Percentiles rank a stretch among this genome's conserved stretches.
Evolutionary conservation across 1,139 yeast genomes (phyloP).

Genomic region (Pichia sp.): DNA sequence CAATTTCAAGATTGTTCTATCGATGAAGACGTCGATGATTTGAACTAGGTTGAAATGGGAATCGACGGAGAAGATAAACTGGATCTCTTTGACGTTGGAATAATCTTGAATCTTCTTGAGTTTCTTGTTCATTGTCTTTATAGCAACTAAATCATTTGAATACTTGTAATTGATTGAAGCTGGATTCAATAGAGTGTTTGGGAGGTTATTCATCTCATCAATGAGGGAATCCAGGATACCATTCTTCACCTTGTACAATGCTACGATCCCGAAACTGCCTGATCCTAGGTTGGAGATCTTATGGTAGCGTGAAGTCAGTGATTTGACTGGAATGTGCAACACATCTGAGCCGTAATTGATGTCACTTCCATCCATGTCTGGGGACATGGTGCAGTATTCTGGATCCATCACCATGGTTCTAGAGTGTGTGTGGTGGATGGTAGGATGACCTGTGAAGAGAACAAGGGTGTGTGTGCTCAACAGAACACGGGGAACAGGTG

Average conservation of each 20-base stretch:
- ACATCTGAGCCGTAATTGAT: not conserved
- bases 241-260: conserved; percentile 50
- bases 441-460: no score
- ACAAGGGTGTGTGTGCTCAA: no score
- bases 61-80: conserved; percentile 67
- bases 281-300: conserved; percentile 58
- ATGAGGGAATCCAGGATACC: conserved; percentile 9
- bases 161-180: conserved; percentile 26
- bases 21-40: conserved; percentile 77
- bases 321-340: conserved; percentile 24
- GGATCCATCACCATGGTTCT: no score
- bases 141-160: conserved; percentile 63
- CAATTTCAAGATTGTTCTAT: conserved; percentile 52
- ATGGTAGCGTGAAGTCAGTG: conserved; percentile 41
- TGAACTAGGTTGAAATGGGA: conserved; percentile 72
- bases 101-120: conserved; percentile 54
- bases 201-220: conserved; percentile 22
- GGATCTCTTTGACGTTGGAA: conserved; percentile 67
- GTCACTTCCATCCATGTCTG: not conserved
- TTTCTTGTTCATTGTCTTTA: conserved; percentile 71
- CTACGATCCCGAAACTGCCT: conserved; percentile 79
- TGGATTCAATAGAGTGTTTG: conserved; percentile 53
- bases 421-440: no score
- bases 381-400: no score
- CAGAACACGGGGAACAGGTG: no score